Percentiles rank a stretch among this genome's conserved stretches.
Evolutionary conservation across 2,329 filamentous ascomycete species (phyloP).

Genomic region (Sporothrix luriei): DNA sequence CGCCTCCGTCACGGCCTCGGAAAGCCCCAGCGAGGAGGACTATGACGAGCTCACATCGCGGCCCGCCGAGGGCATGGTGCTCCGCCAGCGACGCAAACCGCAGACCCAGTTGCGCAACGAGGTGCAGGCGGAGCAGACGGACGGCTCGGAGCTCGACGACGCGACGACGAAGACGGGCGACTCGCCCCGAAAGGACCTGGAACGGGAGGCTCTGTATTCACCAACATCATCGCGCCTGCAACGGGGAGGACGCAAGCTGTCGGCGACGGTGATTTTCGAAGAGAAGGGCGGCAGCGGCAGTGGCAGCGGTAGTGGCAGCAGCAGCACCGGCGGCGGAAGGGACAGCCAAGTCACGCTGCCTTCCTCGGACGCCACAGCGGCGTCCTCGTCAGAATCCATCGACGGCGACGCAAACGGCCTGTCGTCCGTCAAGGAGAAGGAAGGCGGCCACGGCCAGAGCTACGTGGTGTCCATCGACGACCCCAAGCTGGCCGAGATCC

Average conservation of each 20-base stretch:
- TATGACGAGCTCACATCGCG: slow-evolving; percentile 46
- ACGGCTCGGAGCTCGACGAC: not conserved
- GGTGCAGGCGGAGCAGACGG: slow-evolving; percentile 21
- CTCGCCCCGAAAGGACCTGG: slow-evolving; percentile 16
- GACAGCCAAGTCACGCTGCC: not conserved
- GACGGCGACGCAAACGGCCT: not conserved
- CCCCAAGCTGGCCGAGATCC: slow-evolving; percentile 47
- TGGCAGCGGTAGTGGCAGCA: not conserved
- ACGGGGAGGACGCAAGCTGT: slow-evolving; percentile 31
- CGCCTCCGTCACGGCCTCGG: slow-evolving; percentile 40
- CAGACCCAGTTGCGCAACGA: slow-evolving; percentile 32
- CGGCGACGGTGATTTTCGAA: slow-evolving; percentile 36
- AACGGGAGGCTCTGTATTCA: not conserved
- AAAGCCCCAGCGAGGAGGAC: slow-evolving; percentile 52
- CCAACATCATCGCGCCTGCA: slow-evolving; percentile 21
- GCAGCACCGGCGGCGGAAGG: not conserved
- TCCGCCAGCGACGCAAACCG: slow-evolving; percentile 32
- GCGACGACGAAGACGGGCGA: not conserved
- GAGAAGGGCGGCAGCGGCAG: slow-evolving; percentile 21
- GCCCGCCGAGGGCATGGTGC: slow-evolving; percentile 37
- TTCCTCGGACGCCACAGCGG: slow-evolving; percentile 30
- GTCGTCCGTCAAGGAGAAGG: slow-evolving; percentile 21
- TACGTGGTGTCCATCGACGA: slow-evolving; percentile 43
- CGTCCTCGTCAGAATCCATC: slow-evolving; percentile 25
- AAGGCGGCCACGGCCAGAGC: slow-evolving; percentile 31